These are phyloP conservation scores for Sanghuangporus weigelae DNA, from an alignment of 1,284 basidiomycete genomes.

Conservation along the genomic window DNA sequence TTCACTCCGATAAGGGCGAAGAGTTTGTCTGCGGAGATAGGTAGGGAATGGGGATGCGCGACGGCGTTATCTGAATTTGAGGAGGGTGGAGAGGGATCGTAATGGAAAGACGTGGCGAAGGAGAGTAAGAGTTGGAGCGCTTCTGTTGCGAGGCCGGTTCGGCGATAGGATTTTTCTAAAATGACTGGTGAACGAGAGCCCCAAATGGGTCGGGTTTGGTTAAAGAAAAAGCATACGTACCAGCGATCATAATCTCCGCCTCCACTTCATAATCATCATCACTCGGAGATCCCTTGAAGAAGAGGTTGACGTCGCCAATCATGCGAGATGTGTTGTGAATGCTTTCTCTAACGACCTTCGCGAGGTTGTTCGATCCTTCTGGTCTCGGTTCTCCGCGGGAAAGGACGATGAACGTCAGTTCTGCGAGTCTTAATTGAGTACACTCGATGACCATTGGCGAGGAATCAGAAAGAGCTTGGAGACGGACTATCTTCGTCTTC, in stretches of 20 bases:
- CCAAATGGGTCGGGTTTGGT: not conserved
- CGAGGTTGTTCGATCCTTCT: not conserved
- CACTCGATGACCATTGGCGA: not conserved
- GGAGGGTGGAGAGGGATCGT: conserved; percentile 1
- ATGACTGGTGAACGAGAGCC: not conserved
- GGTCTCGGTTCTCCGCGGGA: conserved; percentile 30
- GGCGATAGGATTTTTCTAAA: conserved; percentile 53
- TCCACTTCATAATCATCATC: conserved; percentile 45
- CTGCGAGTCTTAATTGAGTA: conserved; percentile 33
- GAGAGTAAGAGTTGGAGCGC: conserved; percentile 62
- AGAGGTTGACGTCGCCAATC: conserved; percentile 93
- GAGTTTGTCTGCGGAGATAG: conserved; percentile 36
- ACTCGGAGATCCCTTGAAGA: conserved; percentile 55
- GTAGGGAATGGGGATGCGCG: conserved; percentile 24
- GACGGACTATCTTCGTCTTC: conserved; percentile 77
- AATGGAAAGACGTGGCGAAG: conserved; percentile 43
- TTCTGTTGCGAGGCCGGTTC: conserved; percentile 63
- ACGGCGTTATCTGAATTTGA: not conserved
- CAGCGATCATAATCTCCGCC: conserved; percentile 85
- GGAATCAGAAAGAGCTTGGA: not conserved
- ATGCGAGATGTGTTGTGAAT: conserved; percentile 53
- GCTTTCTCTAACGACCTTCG: conserved; percentile 23
- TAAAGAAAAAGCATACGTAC: conserved; percentile 27
- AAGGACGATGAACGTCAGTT: conserved; percentile 90
- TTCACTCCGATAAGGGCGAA: conserved; percentile 50